phyloP scores from a whole-genome alignment of 768 basidiomycete species.

The Termitomyces sp. region DNA sequence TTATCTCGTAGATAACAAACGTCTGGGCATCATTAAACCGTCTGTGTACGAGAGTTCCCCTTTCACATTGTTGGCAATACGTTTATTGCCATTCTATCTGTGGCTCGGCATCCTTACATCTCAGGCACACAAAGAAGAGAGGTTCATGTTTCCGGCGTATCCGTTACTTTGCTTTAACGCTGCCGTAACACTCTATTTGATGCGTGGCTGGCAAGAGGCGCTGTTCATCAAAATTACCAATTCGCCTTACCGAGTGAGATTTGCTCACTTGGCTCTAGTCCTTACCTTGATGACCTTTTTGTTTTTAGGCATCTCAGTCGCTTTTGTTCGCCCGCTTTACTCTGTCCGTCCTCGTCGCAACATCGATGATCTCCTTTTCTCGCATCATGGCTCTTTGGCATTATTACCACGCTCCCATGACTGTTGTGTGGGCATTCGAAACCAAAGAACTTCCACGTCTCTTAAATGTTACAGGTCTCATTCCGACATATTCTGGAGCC shows the following conservation, averaged over 20 bases:
- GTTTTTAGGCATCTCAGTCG: conserved; percentile 66
- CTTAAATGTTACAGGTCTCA: conserved; percentile 64
- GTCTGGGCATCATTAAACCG: conserved; percentile 55
- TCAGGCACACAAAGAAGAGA: conserved; percentile 95
- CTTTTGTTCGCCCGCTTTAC: conserved; percentile 75
- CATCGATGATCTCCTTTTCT: conserved; percentile 67
- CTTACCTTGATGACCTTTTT: background rate
- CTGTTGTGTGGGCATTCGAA: conserved; percentile 67
- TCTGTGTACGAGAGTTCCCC: conserved; percentile 66
- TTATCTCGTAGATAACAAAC: conserved; percentile 66
- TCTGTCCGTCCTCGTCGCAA: conserved; percentile 57
- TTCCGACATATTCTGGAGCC: conserved; percentile 38
- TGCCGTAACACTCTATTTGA: conserved; percentile 78
- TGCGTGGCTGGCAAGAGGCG: conserved; percentile 83
- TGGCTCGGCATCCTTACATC: conserved; percentile 77
- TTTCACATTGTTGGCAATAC: conserved; percentile 66
- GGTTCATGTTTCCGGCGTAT: conserved; percentile 97
- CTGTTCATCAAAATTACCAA: conserved; percentile 69
- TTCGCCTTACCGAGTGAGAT: conserved; percentile 78
- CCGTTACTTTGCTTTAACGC: conserved; percentile 93
- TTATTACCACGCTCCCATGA: conserved; percentile 90
- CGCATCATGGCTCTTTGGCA: conserved; percentile 78
- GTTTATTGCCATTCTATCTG: conserved; percentile 88
- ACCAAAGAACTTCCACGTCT: conserved; percentile 74
- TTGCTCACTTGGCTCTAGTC: background rate